Evolutionary conservation across 768 basidiomycete genomes (phyloP).

Genomic region (Xanthoconium stramineum): DNA sequence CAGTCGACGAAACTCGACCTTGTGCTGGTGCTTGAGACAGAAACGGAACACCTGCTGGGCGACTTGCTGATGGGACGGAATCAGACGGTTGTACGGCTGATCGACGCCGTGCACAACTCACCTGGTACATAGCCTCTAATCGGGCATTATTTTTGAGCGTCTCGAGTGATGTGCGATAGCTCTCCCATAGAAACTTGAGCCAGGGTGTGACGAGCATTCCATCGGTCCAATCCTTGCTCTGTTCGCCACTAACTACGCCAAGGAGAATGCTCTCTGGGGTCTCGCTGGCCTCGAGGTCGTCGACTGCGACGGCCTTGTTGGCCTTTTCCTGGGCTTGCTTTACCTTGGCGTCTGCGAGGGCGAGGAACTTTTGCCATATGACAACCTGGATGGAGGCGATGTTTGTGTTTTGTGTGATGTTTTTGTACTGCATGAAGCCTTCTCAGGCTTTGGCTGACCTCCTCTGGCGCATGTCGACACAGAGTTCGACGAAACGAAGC

Average conservation of each 20-base stretch:
- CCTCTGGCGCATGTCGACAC: conserved; percentile 92
- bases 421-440: conserved; percentile 96
- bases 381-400: conserved; percentile 91
- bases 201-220: conserved; percentile 93
- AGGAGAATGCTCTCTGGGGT: conserved; percentile 91
- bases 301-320: conserved; percentile 72
- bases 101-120: conserved; percentile 31
- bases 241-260: conserved; percentile 84
- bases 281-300: conserved; percentile 94
- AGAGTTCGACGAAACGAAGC: conserved; percentile 93
- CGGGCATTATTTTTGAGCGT: conserved; percentile 95
- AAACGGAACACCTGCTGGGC: conserved; percentile 98
- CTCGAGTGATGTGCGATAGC: conserved; percentile 92
- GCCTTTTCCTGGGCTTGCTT: conserved; percentile 85
- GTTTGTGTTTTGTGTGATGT: conserved; percentile 91
- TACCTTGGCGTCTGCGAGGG: conserved; percentile 77
- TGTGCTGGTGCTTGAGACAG: conserved; percentile 88
- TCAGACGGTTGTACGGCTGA: background rate
- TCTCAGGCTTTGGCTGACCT: conserved; percentile 71
- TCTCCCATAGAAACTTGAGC: conserved; percentile 99
- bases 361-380: conserved; percentile 82
- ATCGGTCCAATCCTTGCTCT: conserved; percentile 93
- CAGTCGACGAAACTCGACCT: conserved; percentile 97
- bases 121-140: conserved; percentile 92
- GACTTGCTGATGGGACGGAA: conserved; percentile 59